phyloP scores from a whole-genome alignment of 2,329 filamentous ascomycete genomes.

The Ilyonectria sp. region DNA sequence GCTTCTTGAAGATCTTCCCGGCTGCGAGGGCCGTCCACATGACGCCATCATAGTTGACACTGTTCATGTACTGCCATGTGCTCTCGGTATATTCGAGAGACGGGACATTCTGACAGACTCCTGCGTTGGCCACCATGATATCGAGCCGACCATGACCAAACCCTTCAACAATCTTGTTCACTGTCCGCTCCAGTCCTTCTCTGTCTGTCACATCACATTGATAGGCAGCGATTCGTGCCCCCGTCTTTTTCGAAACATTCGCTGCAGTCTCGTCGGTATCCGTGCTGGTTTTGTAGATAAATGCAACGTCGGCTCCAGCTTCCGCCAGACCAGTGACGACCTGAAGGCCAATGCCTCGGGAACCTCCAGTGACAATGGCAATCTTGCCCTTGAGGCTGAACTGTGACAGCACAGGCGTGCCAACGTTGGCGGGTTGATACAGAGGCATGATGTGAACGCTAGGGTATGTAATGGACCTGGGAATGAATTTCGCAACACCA shows the following conservation, averaged over 20 bases:
- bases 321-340: conserved; percentile 12
- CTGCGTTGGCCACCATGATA: conserved; percentile 50
- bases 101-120: conserved; percentile 44
- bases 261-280: not conserved
- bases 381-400: conserved; percentile 4
- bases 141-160: conserved; percentile 43
- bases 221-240: not conserved
- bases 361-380: conserved; percentile 14
- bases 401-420: conserved; percentile 8
- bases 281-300: conserved; percentile 9
- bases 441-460: not conserved
- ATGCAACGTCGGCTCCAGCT: conserved; percentile 13
- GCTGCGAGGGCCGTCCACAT: conserved; percentile 47
- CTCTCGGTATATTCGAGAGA: conserved; percentile 47
- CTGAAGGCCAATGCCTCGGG: conserved; percentile 10
- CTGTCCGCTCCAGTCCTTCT: not conserved
- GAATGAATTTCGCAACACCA: not conserved
- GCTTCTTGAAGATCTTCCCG: conserved; percentile 45
- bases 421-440: not conserved
- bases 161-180: conserved; percentile 37
- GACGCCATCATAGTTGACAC: conserved; percentile 49
- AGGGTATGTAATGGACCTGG: no score
- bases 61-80: conserved; percentile 44
- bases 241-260: not conserved
- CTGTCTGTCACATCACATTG: conserved; percentile 9